Percentiles rank a stretch among this genome's conserved stretches.
Conservation (phyloP, 192 early-diverging fungal genomes). For the Mortierella alpina region DNA sequence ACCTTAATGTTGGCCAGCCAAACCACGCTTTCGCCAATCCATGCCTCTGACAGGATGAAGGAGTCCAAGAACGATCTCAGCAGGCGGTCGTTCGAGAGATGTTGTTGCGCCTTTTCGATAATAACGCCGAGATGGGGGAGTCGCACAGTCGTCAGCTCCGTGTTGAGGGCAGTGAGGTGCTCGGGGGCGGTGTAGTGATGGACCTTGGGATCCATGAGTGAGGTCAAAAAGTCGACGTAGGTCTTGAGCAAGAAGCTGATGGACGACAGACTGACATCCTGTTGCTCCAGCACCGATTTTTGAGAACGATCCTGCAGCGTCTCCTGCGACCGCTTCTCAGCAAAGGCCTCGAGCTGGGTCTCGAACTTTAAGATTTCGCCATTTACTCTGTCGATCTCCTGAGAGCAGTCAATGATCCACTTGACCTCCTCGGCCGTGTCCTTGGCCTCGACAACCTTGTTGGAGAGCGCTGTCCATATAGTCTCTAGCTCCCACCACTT, state of each 20-base stretch:
- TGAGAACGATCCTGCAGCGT: slow-evolving; percentile 38
- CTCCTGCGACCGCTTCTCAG: slow-evolving; percentile 32
- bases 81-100: slow-evolving; percentile 43
- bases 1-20: slow-evolving; percentile 44
- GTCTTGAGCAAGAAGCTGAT: slow-evolving; percentile 48
- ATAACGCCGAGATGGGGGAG: slow-evolving; percentile 33
- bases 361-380: slow-evolving; percentile 48
- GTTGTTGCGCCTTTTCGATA: slow-evolving; percentile 43
- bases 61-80: slow-evolving; percentile 36
- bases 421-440: slow-evolving; percentile 48
- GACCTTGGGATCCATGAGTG: slow-evolving; percentile 55
- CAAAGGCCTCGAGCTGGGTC: slow-evolving; percentile 33
- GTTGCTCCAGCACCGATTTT: slow-evolving; percentile 36
- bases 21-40: slow-evolving; percentile 51
- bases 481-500: slow-evolving; percentile 52
- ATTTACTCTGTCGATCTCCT: slow-evolving; percentile 46
- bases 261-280: slow-evolving; percentile 46
- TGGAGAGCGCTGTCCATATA: slow-evolving; percentile 40
- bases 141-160: slow-evolving; percentile 38
- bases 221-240: slow-evolving; percentile 47
- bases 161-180: slow-evolving; percentile 41
- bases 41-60: slow-evolving; percentile 38
- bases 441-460: slow-evolving; percentile 38
- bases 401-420: slow-evolving; percentile 51
- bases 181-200: slow-evolving; percentile 48